A percentile compares a stretch with the other conserved stretches of the same genome.
phyloP scores from a whole-genome alignment of 805 yeast species.

The Metschnikowia dekortorum region DNA sequence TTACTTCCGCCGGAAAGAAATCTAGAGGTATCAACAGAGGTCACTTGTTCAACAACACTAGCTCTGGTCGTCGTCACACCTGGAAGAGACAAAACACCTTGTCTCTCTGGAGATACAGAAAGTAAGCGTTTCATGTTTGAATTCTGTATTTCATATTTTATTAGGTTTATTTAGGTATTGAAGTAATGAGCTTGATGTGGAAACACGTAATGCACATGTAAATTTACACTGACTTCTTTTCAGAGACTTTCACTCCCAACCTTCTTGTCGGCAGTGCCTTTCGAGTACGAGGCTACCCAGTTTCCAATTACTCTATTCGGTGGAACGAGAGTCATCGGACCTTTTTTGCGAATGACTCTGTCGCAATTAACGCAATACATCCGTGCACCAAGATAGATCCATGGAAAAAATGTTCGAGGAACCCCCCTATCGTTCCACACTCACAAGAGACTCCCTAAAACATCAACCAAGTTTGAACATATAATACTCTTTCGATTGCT shows the following conservation, averaged over 20 bases:
- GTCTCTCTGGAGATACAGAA: conserved; percentile 99
- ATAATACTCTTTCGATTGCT: background rate
- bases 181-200: conserved; percentile 8
- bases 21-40: conserved; percentile 99
- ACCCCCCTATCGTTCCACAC: conserved; percentile 2
- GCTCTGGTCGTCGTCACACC: conserved; percentile 98
- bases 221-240: too few species aligned
- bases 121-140: conserved; percentile 37
- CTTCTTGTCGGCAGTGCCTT: too few species aligned
- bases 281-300: too few species aligned
- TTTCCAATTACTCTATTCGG: too few species aligned
- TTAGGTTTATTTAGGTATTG: conserved; percentile 12
- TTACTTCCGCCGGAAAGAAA: conserved; percentile 96
- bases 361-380: conserved; percentile 1
- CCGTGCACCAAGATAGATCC: conserved; percentile 2
- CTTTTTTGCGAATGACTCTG: conserved; percentile 3
- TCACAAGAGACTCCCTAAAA: conserved; percentile 1
- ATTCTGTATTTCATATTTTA: background rate
- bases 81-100: conserved; percentile 99
- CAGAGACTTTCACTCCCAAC: too few species aligned
- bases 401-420: background rate
- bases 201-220: background rate
- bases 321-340: background rate
- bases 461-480: conserved; percentile 1
- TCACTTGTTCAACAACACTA: conserved; percentile 97